A percentile compares a stretch with the other conserved stretches of the same genome.
Evolutionary conservation across 2,329 filamentous ascomycete species (phyloP).

Genomic region (Bimuria novae-zelandiae): DNA sequence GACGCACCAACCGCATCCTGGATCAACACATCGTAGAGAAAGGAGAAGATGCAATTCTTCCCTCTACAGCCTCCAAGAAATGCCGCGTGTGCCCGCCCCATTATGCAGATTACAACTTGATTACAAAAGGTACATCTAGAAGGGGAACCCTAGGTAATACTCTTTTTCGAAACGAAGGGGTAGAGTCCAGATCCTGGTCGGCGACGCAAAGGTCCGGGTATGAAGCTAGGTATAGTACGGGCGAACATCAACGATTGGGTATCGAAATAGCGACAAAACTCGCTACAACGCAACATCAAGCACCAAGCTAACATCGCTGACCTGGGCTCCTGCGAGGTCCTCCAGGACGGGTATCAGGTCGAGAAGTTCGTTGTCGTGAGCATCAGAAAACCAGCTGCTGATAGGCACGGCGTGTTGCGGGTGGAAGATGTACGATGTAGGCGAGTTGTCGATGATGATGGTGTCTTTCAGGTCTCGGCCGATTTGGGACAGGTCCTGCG

Average conservation of each 20-base stretch:
- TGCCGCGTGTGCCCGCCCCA: conserved; percentile 22
- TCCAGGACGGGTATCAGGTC: conserved; percentile 98
- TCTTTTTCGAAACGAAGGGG: conserved; percentile 26
- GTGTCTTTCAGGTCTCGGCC: conserved; percentile 95
- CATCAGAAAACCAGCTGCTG: conserved; percentile 99
- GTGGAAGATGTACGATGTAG: conserved; percentile 99
- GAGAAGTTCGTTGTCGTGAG: conserved; percentile 97
- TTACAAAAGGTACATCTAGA: conserved; percentile 45
- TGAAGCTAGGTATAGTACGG: conserved; percentile 9
- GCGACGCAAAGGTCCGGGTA: neutral
- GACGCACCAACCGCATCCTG: conserved; percentile 8
- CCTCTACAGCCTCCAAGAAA: conserved; percentile 8
- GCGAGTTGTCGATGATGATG: conserved; percentile 99
- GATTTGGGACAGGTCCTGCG: conserved; percentile 87
- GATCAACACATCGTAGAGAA: neutral
- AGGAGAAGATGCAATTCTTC: conserved; percentile 6
- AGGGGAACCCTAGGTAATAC: conserved; percentile 9
- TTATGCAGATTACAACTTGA: conserved; percentile 46
- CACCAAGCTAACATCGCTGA: conserved; percentile 95
- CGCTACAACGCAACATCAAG: conserved; percentile 78
- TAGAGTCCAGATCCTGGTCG: conserved; percentile 8
- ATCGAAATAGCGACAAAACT: conserved; percentile 3
- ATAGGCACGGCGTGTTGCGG: conserved; percentile 98
- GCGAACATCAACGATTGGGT: conserved; percentile 9
- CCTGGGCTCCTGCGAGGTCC: conserved; percentile 85